Evolutionary conservation across 2,329 filamentous ascomycete species (phyloP).

Genomic region (Cladosporium sp.): DNA sequence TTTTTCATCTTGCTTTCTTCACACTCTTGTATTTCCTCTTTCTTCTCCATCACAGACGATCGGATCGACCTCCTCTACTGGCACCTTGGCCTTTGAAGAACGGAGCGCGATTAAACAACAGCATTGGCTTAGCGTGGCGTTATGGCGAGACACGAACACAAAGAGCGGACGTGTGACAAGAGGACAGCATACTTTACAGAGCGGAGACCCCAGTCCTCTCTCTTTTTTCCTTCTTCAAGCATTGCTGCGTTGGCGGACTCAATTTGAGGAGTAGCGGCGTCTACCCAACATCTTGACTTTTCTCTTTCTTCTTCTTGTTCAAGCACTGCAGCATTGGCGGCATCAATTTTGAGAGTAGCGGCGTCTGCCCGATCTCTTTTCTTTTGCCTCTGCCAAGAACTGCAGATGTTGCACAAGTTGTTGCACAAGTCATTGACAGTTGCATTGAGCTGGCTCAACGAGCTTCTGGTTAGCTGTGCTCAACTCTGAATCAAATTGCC

Average conservation of each 20-base stretch:
- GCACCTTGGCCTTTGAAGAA: neutral
- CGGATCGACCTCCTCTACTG: neutral
- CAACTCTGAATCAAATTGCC: neutral
- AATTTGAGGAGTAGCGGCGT: neutral
- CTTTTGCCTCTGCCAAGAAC: neutral
- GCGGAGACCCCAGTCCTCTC: neutral
- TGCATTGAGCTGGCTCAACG: neutral
- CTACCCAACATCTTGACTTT: neutral
- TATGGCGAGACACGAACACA: neutral
- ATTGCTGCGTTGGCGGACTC: neutral
- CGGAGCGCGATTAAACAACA: neutral
- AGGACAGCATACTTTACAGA: neutral
- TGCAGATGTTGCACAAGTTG: neutral
- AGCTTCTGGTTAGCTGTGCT: neutral
- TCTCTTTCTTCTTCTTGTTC: neutral
- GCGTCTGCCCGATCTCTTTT: neutral
- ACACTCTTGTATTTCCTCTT: neutral
- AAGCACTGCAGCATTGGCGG: neutral
- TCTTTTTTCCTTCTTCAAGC: neutral
- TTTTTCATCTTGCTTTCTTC: neutral
- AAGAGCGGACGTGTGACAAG: neutral
- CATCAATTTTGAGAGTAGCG: neutral
- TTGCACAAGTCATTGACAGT: neutral
- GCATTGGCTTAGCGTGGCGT: constrained; percentile 3
- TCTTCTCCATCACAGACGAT: neutral